A percentile compares a stretch with the other conserved stretches of the same genome.
Conservation (phyloP, 495 filamentous ascomycete species). For the Terfezia boudieri region DNA sequence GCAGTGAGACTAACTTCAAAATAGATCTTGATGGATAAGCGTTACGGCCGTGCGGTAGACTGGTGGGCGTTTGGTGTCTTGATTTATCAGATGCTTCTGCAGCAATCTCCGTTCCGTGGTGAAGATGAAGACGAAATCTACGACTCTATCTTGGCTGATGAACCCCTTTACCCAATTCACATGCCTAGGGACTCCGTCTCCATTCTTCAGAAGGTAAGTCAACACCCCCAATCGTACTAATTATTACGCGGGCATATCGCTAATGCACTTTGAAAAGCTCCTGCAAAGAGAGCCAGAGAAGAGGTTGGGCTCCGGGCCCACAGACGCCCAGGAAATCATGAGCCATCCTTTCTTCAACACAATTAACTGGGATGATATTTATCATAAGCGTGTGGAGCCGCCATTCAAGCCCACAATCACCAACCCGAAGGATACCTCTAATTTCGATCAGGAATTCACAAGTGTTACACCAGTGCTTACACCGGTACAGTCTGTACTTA, state of each 20-base stretch:
- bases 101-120: constrained; percentile 95
- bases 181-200: constrained; percentile 97
- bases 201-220: constrained; percentile 59
- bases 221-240: neutral
- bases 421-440: constrained; percentile 88
- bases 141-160: constrained; percentile 93
- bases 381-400: constrained; percentile 72
- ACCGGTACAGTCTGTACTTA: constrained; percentile 88
- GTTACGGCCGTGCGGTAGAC: constrained; percentile 94
- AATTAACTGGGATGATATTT: constrained; percentile 97
- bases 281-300: constrained; percentile 86
- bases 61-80: constrained; percentile 99
- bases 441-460: constrained; percentile 97
- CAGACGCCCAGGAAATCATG: constrained; percentile 98
- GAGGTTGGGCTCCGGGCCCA: constrained; percentile 78
- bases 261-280: constrained; percentile 23
- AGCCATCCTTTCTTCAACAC: constrained; percentile 94
- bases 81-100: constrained; percentile 98
- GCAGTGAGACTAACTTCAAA: neutral
- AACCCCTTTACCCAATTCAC: constrained; percentile 94
- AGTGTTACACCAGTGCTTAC: constrained; percentile 95
- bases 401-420: constrained; percentile 79
- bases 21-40: constrained; percentile 92
- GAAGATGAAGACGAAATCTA: constrained; percentile 99
- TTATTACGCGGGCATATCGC: neutral